Conservation (phyloP, 2,329 filamentous ascomycete genomes). For the Penicillium sclerotiorum region DNA sequence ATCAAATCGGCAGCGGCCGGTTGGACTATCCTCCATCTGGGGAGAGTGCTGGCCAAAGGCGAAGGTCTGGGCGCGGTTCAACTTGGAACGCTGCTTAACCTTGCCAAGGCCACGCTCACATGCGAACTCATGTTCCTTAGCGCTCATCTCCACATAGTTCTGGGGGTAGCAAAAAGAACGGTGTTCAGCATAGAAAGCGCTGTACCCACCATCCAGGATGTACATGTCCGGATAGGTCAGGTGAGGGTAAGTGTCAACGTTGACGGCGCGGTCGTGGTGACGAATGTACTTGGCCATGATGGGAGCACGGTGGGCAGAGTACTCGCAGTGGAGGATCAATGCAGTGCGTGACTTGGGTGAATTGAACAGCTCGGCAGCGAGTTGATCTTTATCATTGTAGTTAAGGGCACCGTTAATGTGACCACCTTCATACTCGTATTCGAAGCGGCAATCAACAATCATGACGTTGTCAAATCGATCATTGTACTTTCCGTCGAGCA, state of each 20-base stretch:
- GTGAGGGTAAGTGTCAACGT: constrained; percentile 81
- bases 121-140: constrained; percentile 84
- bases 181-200: constrained; percentile 82
- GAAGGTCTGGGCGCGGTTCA: constrained; percentile 88
- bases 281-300: constrained; percentile 95
- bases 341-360: constrained; percentile 72
- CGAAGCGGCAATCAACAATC: constrained; percentile 94
- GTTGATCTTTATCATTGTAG: constrained; percentile 91
- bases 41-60: constrained; percentile 79
- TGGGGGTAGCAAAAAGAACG: constrained; percentile 84
- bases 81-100: constrained; percentile 82
- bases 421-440: constrained; percentile 97
- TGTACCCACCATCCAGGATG: constrained; percentile 95
- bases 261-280: constrained; percentile 80
- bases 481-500: constrained; percentile 82
- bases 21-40: constrained; percentile 65
- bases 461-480: constrained; percentile 77
- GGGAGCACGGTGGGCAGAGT: constrained; percentile 92
- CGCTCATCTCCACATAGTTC: constrained; percentile 95
- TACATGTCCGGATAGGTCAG: constrained; percentile 97
- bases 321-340: constrained; percentile 95
- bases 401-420: constrained; percentile 94
- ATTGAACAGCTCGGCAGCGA: constrained; percentile 77
- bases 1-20: constrained; percentile 48
- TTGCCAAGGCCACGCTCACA: constrained; percentile 95